A percentile compares a stretch with the other conserved stretches of the same genome.
Conservation (phyloP, 73 alveolate species). For the Stentor roeselii region DNA sequence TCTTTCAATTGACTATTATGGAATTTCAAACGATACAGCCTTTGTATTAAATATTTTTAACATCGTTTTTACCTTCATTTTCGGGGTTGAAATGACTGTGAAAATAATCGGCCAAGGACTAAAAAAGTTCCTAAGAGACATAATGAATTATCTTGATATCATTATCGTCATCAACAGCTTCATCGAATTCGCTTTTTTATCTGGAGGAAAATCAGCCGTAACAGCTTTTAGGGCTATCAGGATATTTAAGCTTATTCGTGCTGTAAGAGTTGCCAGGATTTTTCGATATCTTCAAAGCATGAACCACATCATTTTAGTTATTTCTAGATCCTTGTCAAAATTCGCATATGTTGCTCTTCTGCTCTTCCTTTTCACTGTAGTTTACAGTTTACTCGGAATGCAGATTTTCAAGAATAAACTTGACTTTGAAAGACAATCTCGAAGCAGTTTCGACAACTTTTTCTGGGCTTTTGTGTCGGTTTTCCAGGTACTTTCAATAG, state of each 20-base stretch:
- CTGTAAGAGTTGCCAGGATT: constrained; percentile 83
- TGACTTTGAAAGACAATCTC: constrained; percentile 45
- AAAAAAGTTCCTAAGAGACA: constrained; percentile 55
- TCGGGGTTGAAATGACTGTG: constrained; percentile 58
- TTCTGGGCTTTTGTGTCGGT: constrained; percentile 51
- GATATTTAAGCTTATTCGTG: constrained; percentile 92
- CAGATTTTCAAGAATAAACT: constrained; percentile 85
- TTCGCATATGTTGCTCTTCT: constrained; percentile 63
- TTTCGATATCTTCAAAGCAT: constrained; percentile 87
- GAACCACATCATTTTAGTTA: constrained; percentile 71
- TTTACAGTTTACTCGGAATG: constrained; percentile 94
- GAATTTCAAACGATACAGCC: neutral
- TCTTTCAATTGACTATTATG: constrained; percentile 59
- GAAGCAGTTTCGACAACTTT: constrained; percentile 85
- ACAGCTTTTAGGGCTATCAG: constrained; percentile 88
- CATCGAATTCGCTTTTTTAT: constrained; percentile 74
- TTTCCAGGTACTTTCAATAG: constrained; percentile 55
- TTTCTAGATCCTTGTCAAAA: constrained; percentile 36
- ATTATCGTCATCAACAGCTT: constrained; percentile 78
- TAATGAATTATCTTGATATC: constrained; percentile 68
- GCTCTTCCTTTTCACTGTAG: constrained; percentile 83
- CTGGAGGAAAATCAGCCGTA: constrained; percentile 57
- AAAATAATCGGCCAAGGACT: constrained; percentile 66
- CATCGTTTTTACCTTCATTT: constrained; percentile 33
- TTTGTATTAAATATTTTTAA: neutral